Evolutionary conservation across 495 filamentous ascomycete genomes (phyloP).

Genomic region (Acidomyces sp.): DNA sequence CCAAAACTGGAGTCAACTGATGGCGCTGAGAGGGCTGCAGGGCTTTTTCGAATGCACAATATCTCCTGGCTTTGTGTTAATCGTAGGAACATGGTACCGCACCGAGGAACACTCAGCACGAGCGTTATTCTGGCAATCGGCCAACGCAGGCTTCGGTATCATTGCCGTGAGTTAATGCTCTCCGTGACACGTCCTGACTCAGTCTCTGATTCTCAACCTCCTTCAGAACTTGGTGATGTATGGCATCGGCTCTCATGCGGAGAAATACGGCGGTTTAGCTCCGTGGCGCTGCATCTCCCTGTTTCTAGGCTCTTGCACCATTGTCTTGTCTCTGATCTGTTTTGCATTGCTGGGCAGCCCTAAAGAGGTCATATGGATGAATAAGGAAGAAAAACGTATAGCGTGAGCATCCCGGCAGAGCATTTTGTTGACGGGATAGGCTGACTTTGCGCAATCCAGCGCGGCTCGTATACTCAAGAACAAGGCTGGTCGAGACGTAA

Average conservation of each 20-base stretch:
- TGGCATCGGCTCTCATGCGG: slow-evolving; percentile 25
- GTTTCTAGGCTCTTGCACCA: slow-evolving; percentile 27
- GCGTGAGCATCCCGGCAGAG: slow-evolving; percentile 9
- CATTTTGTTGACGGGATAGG: neutral
- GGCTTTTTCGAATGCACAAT: slow-evolving; percentile 32
- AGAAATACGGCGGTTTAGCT: slow-evolving; percentile 24
- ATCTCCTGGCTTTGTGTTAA: slow-evolving; percentile 31
- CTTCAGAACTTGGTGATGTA: slow-evolving; percentile 29
- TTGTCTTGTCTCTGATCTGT: slow-evolving; percentile 23
- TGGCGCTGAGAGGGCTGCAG: slow-evolving; percentile 2
- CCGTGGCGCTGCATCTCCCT: slow-evolving; percentile 31
- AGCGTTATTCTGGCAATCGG: slow-evolving; percentile 31
- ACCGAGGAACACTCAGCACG: slow-evolving; percentile 28
- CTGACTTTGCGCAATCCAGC: slow-evolving; percentile 1
- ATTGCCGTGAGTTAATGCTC: slow-evolving; percentile 15
- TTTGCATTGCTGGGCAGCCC: slow-evolving; percentile 29
- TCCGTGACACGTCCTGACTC: neutral
- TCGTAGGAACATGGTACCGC: slow-evolving; percentile 29
- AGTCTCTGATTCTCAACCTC: too few species aligned
- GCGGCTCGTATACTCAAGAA: slow-evolving; percentile 26
- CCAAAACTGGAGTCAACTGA: slow-evolving; percentile 5
- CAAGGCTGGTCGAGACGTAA: slow-evolving; percentile 26
- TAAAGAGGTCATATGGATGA: slow-evolving; percentile 28
- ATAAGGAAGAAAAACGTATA: slow-evolving; percentile 29
- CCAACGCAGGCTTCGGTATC: slow-evolving; percentile 34